A percentile compares a stretch with the other conserved stretches of the same genome.
Conservation (phyloP, 192 early-diverging fungal genomes). For the Globomyces pollinis-pini region DNA sequence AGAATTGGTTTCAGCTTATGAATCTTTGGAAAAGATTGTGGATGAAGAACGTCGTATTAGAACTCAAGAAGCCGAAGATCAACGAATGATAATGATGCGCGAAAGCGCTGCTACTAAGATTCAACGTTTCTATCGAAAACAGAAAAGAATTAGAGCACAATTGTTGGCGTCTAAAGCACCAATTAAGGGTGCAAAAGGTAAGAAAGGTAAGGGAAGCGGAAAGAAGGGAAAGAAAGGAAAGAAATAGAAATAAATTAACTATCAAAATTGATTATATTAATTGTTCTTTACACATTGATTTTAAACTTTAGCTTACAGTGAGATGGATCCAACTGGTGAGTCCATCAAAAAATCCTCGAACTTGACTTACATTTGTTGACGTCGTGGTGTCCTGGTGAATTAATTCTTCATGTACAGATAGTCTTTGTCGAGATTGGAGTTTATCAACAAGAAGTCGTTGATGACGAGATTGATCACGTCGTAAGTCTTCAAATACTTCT, state of each 20-base stretch:
- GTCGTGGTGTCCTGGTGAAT: neutral
- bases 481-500: neutral
- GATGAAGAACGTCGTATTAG: constrained; percentile 38
- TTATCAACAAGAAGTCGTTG: constrained; percentile 4
- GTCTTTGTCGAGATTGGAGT: neutral
- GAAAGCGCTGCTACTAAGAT: constrained; percentile 26
- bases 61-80: constrained; percentile 36
- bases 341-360: constrained; percentile 33
- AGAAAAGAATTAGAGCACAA: constrained; percentile 3
- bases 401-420: neutral
- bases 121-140: constrained; percentile 39
- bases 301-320: neutral
- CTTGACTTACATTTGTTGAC: constrained; percentile 1
- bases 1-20: constrained; percentile 44
- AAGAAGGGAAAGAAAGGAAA: neutral
- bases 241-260: neutral
- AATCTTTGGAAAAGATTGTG: constrained; percentile 46
- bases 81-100: constrained; percentile 17
- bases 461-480: neutral
- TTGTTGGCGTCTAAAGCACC: constrained; percentile 2
- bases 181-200: constrained; percentile 6
- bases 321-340: constrained; percentile 29
- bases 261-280: neutral
- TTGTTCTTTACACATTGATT: neutral
- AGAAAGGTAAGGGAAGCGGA: neutral